phyloP scores from a whole-genome alignment of 768 basidiomycete genomes.

The Mrakia hoshinonis region DNA sequence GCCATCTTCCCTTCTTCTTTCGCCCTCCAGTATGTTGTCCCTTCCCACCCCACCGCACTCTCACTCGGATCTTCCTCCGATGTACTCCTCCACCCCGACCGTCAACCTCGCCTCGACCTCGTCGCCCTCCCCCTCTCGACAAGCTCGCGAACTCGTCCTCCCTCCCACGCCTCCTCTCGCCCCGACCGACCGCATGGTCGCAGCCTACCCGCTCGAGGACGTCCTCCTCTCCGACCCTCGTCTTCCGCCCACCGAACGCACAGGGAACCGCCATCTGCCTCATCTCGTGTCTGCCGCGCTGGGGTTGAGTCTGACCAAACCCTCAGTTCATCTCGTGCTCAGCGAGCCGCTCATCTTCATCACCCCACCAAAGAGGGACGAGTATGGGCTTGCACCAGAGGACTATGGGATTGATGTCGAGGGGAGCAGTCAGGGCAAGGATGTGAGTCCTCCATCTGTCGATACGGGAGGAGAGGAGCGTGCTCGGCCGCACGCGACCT shows the following conservation, averaged over 20 bases:
- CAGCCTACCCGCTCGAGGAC: not conserved
- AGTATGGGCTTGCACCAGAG: not conserved
- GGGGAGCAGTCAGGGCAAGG: not conserved
- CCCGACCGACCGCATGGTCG: not conserved
- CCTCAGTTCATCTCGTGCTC: not conserved
- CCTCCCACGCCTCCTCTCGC: not conserved
- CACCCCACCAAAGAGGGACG: not conserved
- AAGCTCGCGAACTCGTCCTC: not conserved
- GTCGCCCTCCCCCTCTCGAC: not conserved
- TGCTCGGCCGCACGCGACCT: no score
- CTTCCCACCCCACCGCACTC: not conserved
- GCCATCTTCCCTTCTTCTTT: no score
- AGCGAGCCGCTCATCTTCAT: not conserved
- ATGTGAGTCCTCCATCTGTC: not conserved
- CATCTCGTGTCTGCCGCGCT: not conserved
- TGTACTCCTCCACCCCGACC: not conserved
- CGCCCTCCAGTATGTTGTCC: no score
- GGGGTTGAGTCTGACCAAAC: not conserved
- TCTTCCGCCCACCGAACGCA: not conserved
- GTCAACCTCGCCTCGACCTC: not conserved
- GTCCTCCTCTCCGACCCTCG: not conserved
- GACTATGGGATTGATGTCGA: conserved; percentile 2
- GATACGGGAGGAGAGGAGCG: no score
- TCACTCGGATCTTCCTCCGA: not conserved
- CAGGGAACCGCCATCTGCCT: not conserved